A percentile compares a stretch with the other conserved stretches of the same genome.
Conservation (phyloP, 2,329 filamentous ascomycete genomes). For the Lecanicillium sp. region DNA sequence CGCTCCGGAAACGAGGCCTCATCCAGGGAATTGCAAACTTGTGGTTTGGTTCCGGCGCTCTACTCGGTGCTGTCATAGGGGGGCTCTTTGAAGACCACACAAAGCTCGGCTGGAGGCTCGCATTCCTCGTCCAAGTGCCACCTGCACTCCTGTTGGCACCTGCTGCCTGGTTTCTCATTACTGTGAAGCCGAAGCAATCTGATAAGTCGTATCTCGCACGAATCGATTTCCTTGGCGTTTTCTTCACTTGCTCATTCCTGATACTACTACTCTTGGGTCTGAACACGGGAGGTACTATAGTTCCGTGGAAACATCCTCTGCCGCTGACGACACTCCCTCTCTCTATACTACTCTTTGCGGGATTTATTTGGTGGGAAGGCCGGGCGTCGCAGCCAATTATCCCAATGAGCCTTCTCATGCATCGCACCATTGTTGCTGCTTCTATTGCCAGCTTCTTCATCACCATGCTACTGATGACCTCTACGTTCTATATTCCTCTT, state of each 20-base stretch:
- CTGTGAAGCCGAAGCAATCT: conserved; percentile 64
- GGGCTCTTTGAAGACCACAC: conserved; percentile 65
- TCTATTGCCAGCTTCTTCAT: conserved; percentile 70
- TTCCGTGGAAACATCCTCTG: conserved; percentile 75
- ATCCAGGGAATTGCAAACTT: conserved; percentile 81
- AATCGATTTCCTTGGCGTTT: conserved; percentile 71
- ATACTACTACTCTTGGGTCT: conserved; percentile 68
- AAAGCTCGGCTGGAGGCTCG: conserved; percentile 31
- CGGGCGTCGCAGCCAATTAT: conserved; percentile 69
- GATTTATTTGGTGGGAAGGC: conserved; percentile 67
- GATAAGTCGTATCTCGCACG: conserved; percentile 61
- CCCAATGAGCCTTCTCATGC: conserved; percentile 66
- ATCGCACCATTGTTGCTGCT: conserved; percentile 65
- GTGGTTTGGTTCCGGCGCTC: conserved; percentile 69
- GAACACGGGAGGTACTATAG: conserved; percentile 73
- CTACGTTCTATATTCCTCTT: conserved; percentile 72
- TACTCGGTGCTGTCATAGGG: conserved; percentile 74
- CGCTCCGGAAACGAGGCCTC: conserved; percentile 65
- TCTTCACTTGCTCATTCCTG: conserved; percentile 56
- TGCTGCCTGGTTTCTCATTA: conserved; percentile 58
- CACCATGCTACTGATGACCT: conserved; percentile 65
- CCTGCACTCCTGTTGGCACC: conserved; percentile 61
- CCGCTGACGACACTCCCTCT: conserved; percentile 63
- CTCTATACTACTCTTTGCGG: conserved; percentile 49
- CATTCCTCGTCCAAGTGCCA: conserved; percentile 45